Evolutionary conservation across 2,329 filamentous ascomycete genomes (phyloP), one percentile per base, ranked within the genome.

Genomic region (Chaetomiaceae sp.): DNA sequence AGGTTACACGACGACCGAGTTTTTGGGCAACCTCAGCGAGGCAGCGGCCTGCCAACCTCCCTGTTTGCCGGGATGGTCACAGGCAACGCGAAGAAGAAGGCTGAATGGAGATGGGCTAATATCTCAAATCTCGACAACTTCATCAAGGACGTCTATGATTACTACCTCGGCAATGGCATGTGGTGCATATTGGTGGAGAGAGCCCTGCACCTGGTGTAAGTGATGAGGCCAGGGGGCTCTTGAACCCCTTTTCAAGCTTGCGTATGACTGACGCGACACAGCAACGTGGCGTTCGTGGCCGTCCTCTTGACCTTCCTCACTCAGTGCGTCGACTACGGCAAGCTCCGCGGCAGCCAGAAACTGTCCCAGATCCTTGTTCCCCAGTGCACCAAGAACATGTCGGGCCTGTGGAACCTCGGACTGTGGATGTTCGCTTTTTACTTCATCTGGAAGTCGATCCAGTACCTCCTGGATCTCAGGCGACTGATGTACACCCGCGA

Each of bases 101-200:
- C 91, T 3, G 82, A 95, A 75, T 96, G 90, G 86, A 82, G 89
- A 70, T 96, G 91, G 88, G 89, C 89, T 51, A 96, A 96, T 65
- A 89, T 94, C 53, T 83, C 88, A 34, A 94, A 95, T 65, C 75
- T 96, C 49, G 91, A 96, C 69, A 86, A 84, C 63, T 96, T 96
- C 67, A 83, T 96, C 65, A 81, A 83, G 51, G 87, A 83, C 58
- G 89, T 95, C 3, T 96, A 96, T 67, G 79, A 87, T 59, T 96
- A 96, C 70, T 96, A 88, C 65, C 76, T 87, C 47, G 87, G 87
- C 2, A 87, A 89, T 59, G 91, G 91, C 0, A 83, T 95, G 34
- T 91, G 85, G 80, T 95, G 89, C 53, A 95, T 96, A 50, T 66
- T 94, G 11, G 77, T 92, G 37, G 82, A 84, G 53, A 82, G 88